Conservation (phyloP, 345 rosid genomes). For the Citrus maxima region DNA sequence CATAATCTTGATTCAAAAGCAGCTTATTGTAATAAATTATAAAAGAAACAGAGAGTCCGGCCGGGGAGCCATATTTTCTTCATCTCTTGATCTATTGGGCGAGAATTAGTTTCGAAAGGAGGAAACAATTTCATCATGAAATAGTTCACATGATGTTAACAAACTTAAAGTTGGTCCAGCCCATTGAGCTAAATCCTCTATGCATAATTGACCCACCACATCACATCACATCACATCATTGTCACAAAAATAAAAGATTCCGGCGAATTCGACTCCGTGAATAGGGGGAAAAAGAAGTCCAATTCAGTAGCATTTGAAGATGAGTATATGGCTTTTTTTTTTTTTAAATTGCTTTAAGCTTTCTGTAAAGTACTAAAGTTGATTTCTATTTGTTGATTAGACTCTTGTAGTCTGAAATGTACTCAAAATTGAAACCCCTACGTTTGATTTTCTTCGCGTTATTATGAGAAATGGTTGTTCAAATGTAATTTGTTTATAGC, state of each 20-base stretch:
- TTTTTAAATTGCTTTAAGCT: background rate
- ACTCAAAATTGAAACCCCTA: background rate
- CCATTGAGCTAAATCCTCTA: background rate
- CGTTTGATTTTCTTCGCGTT: background rate
- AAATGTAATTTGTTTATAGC: background rate
- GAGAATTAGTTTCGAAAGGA: background rate
- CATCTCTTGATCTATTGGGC: background rate
- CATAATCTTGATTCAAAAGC: constrained; percentile 2
- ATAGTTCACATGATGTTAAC: background rate
- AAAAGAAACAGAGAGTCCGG: background rate
- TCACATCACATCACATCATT: background rate
- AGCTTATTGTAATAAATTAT: background rate
- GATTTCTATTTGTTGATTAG: background rate
- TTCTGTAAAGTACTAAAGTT: background rate
- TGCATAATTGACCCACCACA: constrained; percentile 12
- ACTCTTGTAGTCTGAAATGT: background rate
- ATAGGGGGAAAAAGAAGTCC: constrained; percentile 5
- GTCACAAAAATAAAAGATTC: background rate
- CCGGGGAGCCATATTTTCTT: background rate
- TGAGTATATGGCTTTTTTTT: background rate
- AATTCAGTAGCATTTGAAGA: background rate
- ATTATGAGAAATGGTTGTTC: background rate
- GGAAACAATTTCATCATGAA: background rate
- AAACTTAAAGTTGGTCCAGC: background rate
- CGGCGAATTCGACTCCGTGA: constrained; percentile 29